phyloP scores from a whole-genome alignment of 2,329 filamentous ascomycete genomes.

The Hypoxylon sp. region DNA sequence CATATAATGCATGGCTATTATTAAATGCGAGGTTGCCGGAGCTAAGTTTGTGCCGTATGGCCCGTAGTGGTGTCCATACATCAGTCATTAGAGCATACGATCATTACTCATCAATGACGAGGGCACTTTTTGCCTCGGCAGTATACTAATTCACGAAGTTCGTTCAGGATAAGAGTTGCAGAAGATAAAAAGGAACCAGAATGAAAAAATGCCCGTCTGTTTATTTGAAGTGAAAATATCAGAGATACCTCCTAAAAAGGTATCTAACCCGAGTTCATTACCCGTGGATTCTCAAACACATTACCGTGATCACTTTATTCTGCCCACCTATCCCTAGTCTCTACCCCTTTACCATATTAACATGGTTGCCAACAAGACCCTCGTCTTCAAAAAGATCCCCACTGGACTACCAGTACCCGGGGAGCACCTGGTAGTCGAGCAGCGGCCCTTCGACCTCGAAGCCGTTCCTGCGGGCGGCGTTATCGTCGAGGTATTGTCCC shows the following conservation, averaged over 20 bases:
- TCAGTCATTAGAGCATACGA: constrained; percentile 8
- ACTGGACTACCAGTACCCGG: constrained; percentile 73
- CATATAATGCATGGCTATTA: not conserved
- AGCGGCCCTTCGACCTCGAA: constrained; percentile 72
- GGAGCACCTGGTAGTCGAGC: constrained; percentile 73
- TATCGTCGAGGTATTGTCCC: constrained; percentile 74
- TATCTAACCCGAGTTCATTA: too few species aligned
- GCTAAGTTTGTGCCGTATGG: not conserved
- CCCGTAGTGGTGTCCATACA: not conserved
- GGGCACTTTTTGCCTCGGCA: not conserved
- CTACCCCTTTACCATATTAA: constrained; percentile 48
- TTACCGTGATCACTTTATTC: not conserved
- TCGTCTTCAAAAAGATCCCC: constrained; percentile 76
- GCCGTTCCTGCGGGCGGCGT: constrained; percentile 71
- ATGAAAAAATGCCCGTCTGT: not conserved
- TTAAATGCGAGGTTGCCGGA: constrained; percentile 4
- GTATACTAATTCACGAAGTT: not conserved
- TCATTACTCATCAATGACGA: not conserved
- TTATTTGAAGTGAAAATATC: not conserved
- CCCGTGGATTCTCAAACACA: not conserved
- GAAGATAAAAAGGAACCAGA: not conserved
- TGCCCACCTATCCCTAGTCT: not conserved
- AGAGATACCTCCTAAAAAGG: not conserved
- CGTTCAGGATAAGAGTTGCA: not conserved
- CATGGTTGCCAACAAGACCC: constrained; percentile 73